A percentile compares a stretch with the other conserved stretches of the same genome.
Conservation (phyloP, 2,329 filamentous ascomycete genomes). For the Ophiostoma quercus region DNA sequence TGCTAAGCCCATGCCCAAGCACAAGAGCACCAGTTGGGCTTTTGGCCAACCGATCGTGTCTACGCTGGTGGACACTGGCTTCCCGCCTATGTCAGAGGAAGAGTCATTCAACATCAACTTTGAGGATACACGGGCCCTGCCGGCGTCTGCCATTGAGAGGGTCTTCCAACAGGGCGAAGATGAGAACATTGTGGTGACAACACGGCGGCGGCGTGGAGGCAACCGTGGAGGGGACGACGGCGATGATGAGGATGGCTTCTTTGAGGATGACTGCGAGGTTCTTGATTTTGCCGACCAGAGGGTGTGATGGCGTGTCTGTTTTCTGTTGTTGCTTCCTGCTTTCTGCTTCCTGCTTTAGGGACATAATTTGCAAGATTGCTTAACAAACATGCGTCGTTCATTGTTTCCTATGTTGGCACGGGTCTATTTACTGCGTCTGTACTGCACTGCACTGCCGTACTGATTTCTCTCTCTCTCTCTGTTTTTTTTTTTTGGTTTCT, state of each 20-base stretch:
- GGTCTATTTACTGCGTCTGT: not conserved
- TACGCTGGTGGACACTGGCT: slow-evolving; percentile 50
- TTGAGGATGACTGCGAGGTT: slow-evolving; percentile 89
- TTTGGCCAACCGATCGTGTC: slow-evolving; percentile 54
- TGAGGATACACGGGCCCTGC: slow-evolving; percentile 56
- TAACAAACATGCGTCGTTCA: slow-evolving; percentile 6
- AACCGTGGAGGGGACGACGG: slow-evolving; percentile 37
- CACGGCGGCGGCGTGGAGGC: slow-evolving; percentile 65
- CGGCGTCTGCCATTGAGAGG: slow-evolving; percentile 59
- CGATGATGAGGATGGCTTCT: slow-evolving; percentile 66
- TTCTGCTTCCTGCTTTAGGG: not conserved
- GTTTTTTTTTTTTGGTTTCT: not conserved
- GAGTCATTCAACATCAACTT: slow-evolving; percentile 44
- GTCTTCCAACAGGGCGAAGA: slow-evolving; percentile 52
- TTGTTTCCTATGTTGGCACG: not conserved
- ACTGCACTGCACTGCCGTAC: not conserved
- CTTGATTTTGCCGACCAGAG: slow-evolving; percentile 76
- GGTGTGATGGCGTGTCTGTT: slow-evolving; percentile 45
- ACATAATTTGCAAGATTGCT: slow-evolving; percentile 1
- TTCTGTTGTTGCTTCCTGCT: slow-evolving; percentile 12
- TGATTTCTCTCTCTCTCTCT: not conserved
- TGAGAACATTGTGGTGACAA: slow-evolving; percentile 75
- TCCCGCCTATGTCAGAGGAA: slow-evolving; percentile 45
- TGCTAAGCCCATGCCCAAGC: not conserved
- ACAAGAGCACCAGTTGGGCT: slow-evolving; percentile 43